Evolutionary conservation across 2,329 filamentous ascomycete species (phyloP).

Genomic region (Colletotrichum orchidophilum): DNA sequence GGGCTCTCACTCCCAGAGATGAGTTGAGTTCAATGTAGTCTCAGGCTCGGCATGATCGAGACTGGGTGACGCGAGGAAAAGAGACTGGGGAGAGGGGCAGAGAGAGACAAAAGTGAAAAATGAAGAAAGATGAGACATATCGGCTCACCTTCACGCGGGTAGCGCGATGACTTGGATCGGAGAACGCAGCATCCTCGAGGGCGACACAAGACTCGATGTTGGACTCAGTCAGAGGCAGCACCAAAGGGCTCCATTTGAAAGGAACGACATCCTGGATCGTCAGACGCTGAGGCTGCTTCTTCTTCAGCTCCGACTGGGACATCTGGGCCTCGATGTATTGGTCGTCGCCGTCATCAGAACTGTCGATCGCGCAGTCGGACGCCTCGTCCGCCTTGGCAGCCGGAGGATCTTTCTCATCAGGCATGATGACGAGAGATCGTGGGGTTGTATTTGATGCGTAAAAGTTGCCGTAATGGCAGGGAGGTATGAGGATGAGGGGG

Average conservation of each 20-base stretch:
- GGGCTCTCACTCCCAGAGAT: not conserved
- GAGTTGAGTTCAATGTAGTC: not conserved
- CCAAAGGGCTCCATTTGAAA: slow-evolving; percentile 75
- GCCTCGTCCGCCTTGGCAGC: not conserved
- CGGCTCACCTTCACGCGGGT: slow-evolving; percentile 62
- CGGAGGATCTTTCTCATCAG: slow-evolving; percentile 16
- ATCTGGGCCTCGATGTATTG: slow-evolving; percentile 49
- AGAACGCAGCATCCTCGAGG: slow-evolving; percentile 65
- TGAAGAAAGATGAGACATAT: not conserved
- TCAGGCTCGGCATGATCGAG: not conserved
- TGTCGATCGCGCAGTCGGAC: slow-evolving; percentile 47
- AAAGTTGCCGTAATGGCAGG: not conserved
- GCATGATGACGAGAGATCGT: not conserved
- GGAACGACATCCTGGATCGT: slow-evolving; percentile 56
- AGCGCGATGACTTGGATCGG: slow-evolving; percentile 58
- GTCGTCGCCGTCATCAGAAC: slow-evolving; percentile 50
- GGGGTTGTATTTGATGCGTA: not conserved
- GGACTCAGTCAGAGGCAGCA: slow-evolving; percentile 75
- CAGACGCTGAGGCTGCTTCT: slow-evolving; percentile 43
- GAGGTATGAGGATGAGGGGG: not conserved
- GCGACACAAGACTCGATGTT: slow-evolving; percentile 69
- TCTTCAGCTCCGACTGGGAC: slow-evolving; percentile 50
- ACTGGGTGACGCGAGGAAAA: too few relatives aligned
- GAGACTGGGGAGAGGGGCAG: not conserved
- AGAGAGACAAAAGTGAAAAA: not conserved